Base-by-base conservation (phyloP, 768 basidiomycete species). In the Multifurca ochricompacta region DNA sequence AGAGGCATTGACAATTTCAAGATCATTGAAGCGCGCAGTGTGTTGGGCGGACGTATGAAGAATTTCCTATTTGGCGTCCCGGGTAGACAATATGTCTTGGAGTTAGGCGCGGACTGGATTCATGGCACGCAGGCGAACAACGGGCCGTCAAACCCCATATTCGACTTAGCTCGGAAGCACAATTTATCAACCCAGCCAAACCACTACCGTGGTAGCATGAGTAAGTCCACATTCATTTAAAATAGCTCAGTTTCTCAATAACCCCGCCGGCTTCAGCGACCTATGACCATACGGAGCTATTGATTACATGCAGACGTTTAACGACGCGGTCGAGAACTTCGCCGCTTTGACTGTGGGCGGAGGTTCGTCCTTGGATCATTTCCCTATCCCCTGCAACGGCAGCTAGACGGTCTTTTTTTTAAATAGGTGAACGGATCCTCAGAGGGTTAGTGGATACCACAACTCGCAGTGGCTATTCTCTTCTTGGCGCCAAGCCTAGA, bases 21-120 rank as follows among this genome's bases (percentile, higher is more conserved):
- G 50, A 71, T 87, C 43, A 62, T 86, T 19, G 84, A 86, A 51
- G 84, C 74, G 1, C 72, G 77, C n/a, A 51, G 63, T 19, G 76
- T 77, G 61, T 71, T 85, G 0, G 84, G 84, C 2, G 85, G 83
- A 25, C 74, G 85, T 11, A 74, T 85, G 75, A 73, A 69, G 58
- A 73, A 72, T 53, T 65, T 65, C 37, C 35, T 64, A 0, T 77
- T 85, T 55, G 81, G 75, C 16, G 68, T 56, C 0, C 50, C 64
- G 0, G 69, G 66, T 1, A 64, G 64, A 48, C 59, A 74, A 28
- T 68, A 69, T 56, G 72, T 73, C 1, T 66, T 86, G 27, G 83
- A 87, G 64, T 64, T 73, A 27, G 61, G 80, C 37, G 73, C 82
- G 6, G 82, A 81, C 58, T 84, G 82, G 81, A 69, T 84, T 30